A percentile compares a stretch with the other conserved stretches of the same genome.
Conservation (phyloP, 495 filamentous ascomycete species). For the Penicillium diatomitis region DNA sequence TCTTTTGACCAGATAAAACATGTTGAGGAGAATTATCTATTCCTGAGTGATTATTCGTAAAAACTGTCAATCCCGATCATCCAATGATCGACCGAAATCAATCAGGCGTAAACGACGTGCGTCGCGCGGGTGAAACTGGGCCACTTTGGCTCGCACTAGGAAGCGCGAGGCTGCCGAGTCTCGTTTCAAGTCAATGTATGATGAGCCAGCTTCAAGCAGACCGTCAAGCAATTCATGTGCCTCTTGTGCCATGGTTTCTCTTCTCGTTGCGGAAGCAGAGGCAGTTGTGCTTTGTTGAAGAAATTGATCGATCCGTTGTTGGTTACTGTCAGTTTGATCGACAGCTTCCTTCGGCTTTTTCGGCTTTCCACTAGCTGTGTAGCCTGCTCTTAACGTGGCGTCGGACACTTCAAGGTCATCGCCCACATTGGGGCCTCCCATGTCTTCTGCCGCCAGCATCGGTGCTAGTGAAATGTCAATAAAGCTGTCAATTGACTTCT, state of each 20-base stretch:
- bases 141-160: slow-evolving; percentile 73
- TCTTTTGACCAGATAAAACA: no score
- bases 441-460: slow-evolving; percentile 80
- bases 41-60: background rate
- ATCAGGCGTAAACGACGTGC: slow-evolving; percentile 65
- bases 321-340: slow-evolving; percentile 38
- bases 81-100: slow-evolving; percentile 74
- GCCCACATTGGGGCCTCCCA: slow-evolving; percentile 78
- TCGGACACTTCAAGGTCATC: slow-evolving; percentile 57
- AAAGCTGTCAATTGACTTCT: slow-evolving; percentile 59
- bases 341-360: slow-evolving; percentile 48
- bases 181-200: slow-evolving; percentile 58
- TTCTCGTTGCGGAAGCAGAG: slow-evolving; percentile 40
- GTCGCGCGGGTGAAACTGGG: slow-evolving; percentile 79
- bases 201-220: slow-evolving; percentile 51
- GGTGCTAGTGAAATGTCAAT: slow-evolving; percentile 61
- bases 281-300: slow-evolving; percentile 41
- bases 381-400: slow-evolving; percentile 54
- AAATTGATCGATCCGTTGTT: slow-evolving; percentile 67
- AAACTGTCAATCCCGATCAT: slow-evolving; percentile 37
- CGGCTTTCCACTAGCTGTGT: slow-evolving; percentile 59
- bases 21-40: slow-evolving; percentile 4
- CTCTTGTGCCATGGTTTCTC: slow-evolving; percentile 54
- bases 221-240: slow-evolving; percentile 57
- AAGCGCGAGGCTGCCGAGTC: slow-evolving; percentile 81